Percentiles rank a stretch among this genome's conserved stretches.
These are phyloP conservation scores for Trifolium pratense DNA, from an alignment of 306 rosid species.

Conservation along the genomic window DNA sequence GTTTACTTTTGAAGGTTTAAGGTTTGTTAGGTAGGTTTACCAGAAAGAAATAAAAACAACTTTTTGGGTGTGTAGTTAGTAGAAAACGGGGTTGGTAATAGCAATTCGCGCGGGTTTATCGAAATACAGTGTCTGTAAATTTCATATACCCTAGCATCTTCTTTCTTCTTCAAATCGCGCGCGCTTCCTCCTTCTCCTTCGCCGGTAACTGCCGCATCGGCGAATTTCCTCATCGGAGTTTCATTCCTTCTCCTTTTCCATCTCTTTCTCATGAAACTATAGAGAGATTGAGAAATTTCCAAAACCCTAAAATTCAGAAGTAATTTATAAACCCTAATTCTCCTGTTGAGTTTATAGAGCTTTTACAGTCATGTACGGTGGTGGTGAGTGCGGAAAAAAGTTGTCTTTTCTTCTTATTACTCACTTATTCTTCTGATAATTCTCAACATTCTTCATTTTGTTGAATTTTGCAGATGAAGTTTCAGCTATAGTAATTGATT, in stretches of 20 bases:
- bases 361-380: conserved; percentile 77
- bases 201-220: conserved; percentile 34
- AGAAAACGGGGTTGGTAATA: not conserved
- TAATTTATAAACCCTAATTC: conserved; percentile 46
- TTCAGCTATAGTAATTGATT: conserved; percentile 88
- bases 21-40: too few relatives aligned
- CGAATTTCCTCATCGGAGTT: not conserved
- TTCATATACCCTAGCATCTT: conserved; percentile 26
- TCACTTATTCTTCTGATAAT: not conserved
- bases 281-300: not conserved
- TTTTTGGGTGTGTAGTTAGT: not conserved
- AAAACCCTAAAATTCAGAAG: conserved; percentile 12
- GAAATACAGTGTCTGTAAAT: not conserved
- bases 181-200: conserved; percentile 6
- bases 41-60: too few relatives aligned
- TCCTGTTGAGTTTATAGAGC: not conserved
- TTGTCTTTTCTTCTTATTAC: not conserved
- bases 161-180: conserved; percentile 30
- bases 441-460: not conserved
- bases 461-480: conserved; percentile 72
- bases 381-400: conserved; percentile 66
- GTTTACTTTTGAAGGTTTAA: too few relatives aligned
- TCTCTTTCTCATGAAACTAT: conserved; percentile 31
- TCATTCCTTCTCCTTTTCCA: not conserved
- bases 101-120: conserved; percentile 1